phyloP scores from a whole-genome alignment of 139 green algal genomes.

The Coccomyxa sp. region DNA sequence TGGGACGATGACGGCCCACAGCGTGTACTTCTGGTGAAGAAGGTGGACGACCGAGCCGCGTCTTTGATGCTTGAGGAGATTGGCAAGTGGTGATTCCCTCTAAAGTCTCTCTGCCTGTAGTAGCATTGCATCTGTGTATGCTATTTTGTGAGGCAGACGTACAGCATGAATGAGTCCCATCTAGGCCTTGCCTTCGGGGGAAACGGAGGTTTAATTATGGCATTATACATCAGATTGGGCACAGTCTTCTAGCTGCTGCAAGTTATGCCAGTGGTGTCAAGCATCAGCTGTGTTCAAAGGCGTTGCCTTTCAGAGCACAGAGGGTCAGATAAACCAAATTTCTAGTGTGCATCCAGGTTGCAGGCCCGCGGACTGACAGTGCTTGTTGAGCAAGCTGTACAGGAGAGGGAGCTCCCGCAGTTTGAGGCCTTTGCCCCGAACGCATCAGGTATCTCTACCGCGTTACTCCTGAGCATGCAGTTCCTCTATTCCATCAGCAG shows the following conservation, averaged over 20 bases:
- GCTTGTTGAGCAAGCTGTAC: conserved; percentile 69
- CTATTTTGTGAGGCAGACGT: too few relatives aligned
- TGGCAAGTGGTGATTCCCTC: conserved; percentile 51
- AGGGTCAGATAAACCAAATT: background rate
- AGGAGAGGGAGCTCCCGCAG: conserved; percentile 38
- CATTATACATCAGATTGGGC: conserved; percentile 6
- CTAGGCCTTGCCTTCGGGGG: background rate
- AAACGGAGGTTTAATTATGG: background rate
- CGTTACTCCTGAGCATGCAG: too few relatives aligned
- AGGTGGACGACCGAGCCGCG: conserved; percentile 47
- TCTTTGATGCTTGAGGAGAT: conserved; percentile 57
- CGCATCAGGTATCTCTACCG: too few relatives aligned
- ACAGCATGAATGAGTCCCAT: too few relatives aligned
- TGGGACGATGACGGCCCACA: conserved; percentile 46
- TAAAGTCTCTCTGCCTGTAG: too few relatives aligned
- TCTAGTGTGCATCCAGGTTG: conserved; percentile 20
- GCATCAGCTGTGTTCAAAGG: too few relatives aligned
- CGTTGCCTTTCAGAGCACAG: too few relatives aligned
- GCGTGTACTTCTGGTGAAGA: conserved; percentile 78
- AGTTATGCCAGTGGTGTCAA: conserved; percentile 62
- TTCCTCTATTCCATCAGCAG: too few relatives aligned
- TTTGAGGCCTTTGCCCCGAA: conserved; percentile 28
- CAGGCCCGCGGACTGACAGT: conserved; percentile 45
- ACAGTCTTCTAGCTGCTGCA: conserved; percentile 43
- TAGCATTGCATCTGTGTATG: too few relatives aligned